phyloP scores from a whole-genome alignment of 768 basidiomycete species.

The Pisolithus albus region DNA sequence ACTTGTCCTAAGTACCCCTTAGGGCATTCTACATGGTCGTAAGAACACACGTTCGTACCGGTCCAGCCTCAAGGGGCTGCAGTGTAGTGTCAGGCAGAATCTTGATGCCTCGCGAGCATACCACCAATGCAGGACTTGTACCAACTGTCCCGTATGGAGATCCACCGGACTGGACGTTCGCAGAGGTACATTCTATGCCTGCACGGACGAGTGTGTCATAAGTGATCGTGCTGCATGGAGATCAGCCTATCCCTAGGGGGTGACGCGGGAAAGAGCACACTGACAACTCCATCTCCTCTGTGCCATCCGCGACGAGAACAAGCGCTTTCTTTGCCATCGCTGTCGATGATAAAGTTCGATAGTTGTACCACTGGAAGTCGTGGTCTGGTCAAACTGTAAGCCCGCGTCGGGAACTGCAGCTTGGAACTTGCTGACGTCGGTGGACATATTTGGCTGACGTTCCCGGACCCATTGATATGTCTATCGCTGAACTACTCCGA shows the following conservation, averaged over 20 bases:
- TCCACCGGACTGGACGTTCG: constrained; percentile 42
- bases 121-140: constrained; percentile 43
- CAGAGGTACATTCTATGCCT: constrained; percentile 60
- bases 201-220: constrained; percentile 81
- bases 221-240: constrained; percentile 54
- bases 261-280: constrained; percentile 14
- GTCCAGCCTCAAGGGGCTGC: constrained; percentile 37
- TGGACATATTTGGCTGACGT: background rate
- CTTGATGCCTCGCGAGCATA: constrained; percentile 65
- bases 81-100: constrained; percentile 62
- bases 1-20: constrained; percentile 41
- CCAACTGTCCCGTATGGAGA: constrained; percentile 19
- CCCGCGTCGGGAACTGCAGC: background rate
- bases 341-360: background rate
- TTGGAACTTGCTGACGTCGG: background rate
- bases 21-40: background rate
- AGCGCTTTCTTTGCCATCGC: constrained; percentile 40
- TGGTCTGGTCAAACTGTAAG: background rate
- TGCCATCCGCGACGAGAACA: constrained; percentile 72
- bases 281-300: constrained; percentile 88
- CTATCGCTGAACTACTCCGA: background rate
- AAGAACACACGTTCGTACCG: constrained; percentile 30
- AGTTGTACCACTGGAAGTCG: background rate
- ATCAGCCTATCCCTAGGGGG: background rate
- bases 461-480: background rate